Evolutionary conservation across 495 filamentous ascomycete genomes (phyloP), one percentile per base, ranked within the genome.

Genomic region (Podospora pseudocomata): DNA sequence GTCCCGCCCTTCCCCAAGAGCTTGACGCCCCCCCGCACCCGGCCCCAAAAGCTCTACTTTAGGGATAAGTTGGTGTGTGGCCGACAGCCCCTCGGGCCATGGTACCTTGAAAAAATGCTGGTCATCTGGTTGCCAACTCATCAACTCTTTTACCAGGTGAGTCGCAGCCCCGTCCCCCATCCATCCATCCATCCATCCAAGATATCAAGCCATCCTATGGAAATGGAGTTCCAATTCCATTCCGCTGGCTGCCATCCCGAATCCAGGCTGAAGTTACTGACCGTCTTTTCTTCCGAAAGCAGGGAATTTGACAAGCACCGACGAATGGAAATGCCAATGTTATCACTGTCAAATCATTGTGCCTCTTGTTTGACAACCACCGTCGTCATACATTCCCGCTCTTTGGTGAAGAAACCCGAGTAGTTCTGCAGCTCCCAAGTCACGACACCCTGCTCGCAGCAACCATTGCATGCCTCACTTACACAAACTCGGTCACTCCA

Each of bases 91-190:
- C 30, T 61, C 59, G 26, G 59, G 59, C 59, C 39, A 49, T 61
- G 59, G 61, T 34, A 28, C 61, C n/a, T 63, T 28, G 16, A 13
- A 61, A 67, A 63, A 70, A 65, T 71, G 68, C 57, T 73, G 73
- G 71, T 73, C 71, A 73, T 75, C 68, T 71, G 71, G 23, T 64
- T 75, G 73, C 68, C 73, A 75, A 73, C 73, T 73, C 73, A 75
- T 75, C 73, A 75, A 73, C 58, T 64, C 60, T 61, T 44, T 56
- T 53, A 61, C 68, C 73, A 72, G 73, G 73, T 75, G 73, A 73
- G 66, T 63, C 9, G 16, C 27, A 28, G 30, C 30, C 30, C 59
- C 59, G 26, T 32, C n/a, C 61, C 65, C 19, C 23, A 23, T 23
- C 23, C 23, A 23, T 23, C 23, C 23, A 23, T 23, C 23, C 23